phyloP scores from a whole-genome alignment of 148 eudicot species.

The Persicaria tinctoria region DNA sequence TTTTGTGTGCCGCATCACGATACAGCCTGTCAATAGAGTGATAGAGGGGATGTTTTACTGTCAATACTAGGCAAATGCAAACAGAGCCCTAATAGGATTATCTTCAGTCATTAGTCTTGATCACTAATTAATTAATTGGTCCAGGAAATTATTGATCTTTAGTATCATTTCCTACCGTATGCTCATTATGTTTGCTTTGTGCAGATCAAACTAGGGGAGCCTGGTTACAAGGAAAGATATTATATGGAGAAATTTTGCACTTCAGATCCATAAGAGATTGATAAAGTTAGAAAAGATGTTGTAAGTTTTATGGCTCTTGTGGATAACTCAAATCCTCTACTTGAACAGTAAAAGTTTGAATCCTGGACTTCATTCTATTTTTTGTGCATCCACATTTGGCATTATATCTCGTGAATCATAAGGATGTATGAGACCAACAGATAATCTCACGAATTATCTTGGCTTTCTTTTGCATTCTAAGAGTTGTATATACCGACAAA shows the following conservation, averaged over 20 bases:
- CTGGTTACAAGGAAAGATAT: slow-evolving; percentile 91
- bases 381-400: too few relatives aligned
- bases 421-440: too few relatives aligned
- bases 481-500: too few relatives aligned
- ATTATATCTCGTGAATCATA: too few relatives aligned
- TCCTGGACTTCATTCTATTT: too few relatives aligned
- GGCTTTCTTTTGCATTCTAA: too few relatives aligned
- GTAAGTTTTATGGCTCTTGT: slow-evolving; percentile 39
- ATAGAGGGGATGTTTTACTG: background rate
- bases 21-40: background rate
- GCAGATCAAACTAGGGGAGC: slow-evolving; percentile 91
- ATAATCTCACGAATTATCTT: too few relatives aligned
- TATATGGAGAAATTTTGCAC: slow-evolving; percentile 75
- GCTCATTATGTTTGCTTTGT: background rate
- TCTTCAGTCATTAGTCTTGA: too few relatives aligned
- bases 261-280: slow-evolving; percentile 50
- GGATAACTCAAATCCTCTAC: background rate
- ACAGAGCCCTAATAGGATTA: too few relatives aligned
- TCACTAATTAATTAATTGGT: background rate
- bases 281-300: slow-evolving; percentile 50
- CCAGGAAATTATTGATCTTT: background rate
- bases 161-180: background rate
- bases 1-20: too few relatives aligned
- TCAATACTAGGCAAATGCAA: background rate
- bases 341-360: too few relatives aligned